These are phyloP conservation scores for Hsuehochloa calcarea DNA, from an alignment of 176 grass and related monocot species.

Conservation along the genomic window DNA sequence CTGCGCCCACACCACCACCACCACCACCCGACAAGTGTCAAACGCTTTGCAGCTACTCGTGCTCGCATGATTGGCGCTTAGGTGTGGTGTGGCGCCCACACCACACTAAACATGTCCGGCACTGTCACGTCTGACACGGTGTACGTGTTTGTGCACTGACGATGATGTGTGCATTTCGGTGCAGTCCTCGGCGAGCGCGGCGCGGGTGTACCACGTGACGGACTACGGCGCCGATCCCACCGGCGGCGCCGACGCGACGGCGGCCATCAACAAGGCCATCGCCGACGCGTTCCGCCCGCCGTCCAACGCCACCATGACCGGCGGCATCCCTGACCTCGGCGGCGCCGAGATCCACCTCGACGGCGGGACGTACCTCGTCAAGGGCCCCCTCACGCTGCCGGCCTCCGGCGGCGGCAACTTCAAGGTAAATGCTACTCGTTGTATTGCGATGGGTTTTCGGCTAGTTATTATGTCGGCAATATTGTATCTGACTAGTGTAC, in stretches of 20 bases:
- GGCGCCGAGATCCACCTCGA: slow-evolving; percentile 83
- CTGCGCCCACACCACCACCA: neutral
- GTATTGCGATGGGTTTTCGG: neutral
- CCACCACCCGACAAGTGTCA: neutral
- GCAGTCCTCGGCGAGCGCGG: slow-evolving; percentile 22
- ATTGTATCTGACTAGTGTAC: neutral
- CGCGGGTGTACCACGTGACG: slow-evolving; percentile 74
- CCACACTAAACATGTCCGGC: neutral
- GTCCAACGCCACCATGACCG: slow-evolving; percentile 51
- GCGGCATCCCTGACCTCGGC: slow-evolving; percentile 74
- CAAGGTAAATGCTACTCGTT: slow-evolving; percentile 29
- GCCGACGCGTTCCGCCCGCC: slow-evolving; percentile 64
- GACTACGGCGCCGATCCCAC: slow-evolving; percentile 84
- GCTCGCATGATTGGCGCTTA: neutral
- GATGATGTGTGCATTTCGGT: neutral
- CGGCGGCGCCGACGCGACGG: slow-evolving; percentile 54
- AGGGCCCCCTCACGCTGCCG: slow-evolving; percentile 50
- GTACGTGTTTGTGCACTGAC: neutral
- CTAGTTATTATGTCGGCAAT: neutral
- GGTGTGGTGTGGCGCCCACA: neutral
- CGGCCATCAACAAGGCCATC: slow-evolving; percentile 70
- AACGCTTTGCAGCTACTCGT: neutral
- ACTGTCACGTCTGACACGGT: slow-evolving; percentile 13
- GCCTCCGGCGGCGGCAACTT: slow-evolving; percentile 84
- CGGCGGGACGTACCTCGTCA: slow-evolving; percentile 79